Evolutionary conservation across 768 basidiomycete species (phyloP), one percentile per base, ranked within the genome.

Genomic region (Lactarius hatsudake): DNA sequence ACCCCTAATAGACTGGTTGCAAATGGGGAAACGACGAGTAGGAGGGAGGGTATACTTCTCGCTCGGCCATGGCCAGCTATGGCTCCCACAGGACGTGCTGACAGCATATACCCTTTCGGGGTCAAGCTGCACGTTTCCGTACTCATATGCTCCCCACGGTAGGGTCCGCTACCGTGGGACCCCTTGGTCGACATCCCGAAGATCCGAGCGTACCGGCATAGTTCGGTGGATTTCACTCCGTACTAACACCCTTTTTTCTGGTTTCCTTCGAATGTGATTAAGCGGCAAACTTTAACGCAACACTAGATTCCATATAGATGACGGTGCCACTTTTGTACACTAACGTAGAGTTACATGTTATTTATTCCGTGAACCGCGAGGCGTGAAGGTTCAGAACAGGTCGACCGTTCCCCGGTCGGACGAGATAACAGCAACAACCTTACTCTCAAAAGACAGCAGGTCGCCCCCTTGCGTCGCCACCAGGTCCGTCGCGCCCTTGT

Each of bases 381-480:
- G 12, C 36, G 36, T 38, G 36, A 38, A 38, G 30, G 36, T 36
- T 74, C 66, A 77, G 40, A 76, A 66, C 5, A 77, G 48, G 53
- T 78, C 77, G 5, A 78, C 77, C 6, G 71, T 32, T 7, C 72
- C 72, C 30, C 73, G 63, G 18, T 68, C 66, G 17, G 76, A 71
- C 2, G 74, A 75, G 5, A 71, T 69, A 12, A 78, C 65, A 20
- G 75, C 77, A 18, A 76, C 74, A 2, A 74, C 71, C 67, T 76
- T 77, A 63, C 77, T 76, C 28, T 75, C 73, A 62, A 75, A 77
- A 18, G 74, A 74, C 8, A 76, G 75, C 15, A 77, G 59, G 51
- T 77, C 76, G 4, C 72, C 73, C 43, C 68, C 72, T 23, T 75
- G 72, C n/a, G 72, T 72, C 1, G 80, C 81, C 5, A 82, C 74